Base-by-base conservation (phyloP, 768 basidiomycete species). In the Cystofilobasidium macerans region DNA sequence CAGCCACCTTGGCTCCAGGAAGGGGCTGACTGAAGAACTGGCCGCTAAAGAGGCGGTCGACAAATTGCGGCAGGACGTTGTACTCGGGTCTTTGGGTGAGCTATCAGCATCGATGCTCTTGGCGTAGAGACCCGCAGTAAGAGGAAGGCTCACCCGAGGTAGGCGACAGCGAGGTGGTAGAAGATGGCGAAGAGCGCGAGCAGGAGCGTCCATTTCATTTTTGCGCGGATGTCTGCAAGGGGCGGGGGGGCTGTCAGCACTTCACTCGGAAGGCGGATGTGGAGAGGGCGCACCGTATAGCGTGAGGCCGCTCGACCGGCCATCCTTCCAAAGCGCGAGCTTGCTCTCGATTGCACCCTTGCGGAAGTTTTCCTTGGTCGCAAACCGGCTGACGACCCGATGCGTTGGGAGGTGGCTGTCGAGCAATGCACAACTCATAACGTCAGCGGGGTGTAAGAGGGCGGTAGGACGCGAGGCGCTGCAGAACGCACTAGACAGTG, bases 391-490 rank as follows among this genome's bases (percentile, higher is more conserved):
- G 43, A 68, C 32, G 61, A 63, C 32, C 9, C 43, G 35, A 33
- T 68, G 61, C 28, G 61, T 36, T 7, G 61, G 67, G 16, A 68
- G 48, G 28, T 68, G 67, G 48, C 65, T 67, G 45, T 22, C 28
- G 24, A 47, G 2, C 32, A 32, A 18, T 9, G 13, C 24, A 8
- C 28, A 40, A 6, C 53, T 6, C 11, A 36, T 24, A 3, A 28
- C 18, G 33, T 14, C 3, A 5, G 42, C 14, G 14, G 14, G 11
- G 1, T 30, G 12, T 30, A 4, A 48, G 24, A 9, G 20, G 28
- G 35, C 7, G 22, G 36, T 32, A 30, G 24, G 28, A n/a, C 12
- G 40, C 28, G 16, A 14, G 30, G 35, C 26, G 30, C 12, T 30
- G 3, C n/a, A 3, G 40, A 22, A 62, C 61, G n/a, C 16, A 67